Evolutionary conservation across 1,284 basidiomycete genomes (phyloP).

Genomic region (Apiotrichum porosum): DNA sequence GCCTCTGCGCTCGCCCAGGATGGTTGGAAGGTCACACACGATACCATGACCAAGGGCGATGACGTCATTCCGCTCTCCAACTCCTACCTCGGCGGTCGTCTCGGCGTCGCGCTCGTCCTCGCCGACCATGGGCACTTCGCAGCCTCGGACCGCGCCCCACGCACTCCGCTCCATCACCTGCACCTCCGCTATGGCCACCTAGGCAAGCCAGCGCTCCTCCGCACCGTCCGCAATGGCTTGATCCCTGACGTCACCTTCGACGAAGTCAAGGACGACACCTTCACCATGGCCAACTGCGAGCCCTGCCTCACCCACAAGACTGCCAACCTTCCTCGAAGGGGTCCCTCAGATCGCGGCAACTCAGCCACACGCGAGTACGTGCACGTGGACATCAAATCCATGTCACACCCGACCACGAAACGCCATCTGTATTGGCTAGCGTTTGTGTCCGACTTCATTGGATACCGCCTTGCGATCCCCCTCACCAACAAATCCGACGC

Average conservation of each 20-base stretch:
- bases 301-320: not conserved
- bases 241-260: not conserved
- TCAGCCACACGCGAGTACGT: not conserved
- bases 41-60: not conserved
- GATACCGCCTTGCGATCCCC: not conserved
- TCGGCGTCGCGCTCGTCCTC: no score
- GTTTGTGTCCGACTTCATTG: not conserved
- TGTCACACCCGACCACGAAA: not conserved
- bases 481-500: not conserved
- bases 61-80: not conserved
- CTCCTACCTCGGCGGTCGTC: not conserved
- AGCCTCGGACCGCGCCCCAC: no score
- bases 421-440: not conserved
- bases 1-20: not conserved
- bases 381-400: conserved; percentile 2
- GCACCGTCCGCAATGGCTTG: not conserved
- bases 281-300: not conserved
- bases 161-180: not conserved
- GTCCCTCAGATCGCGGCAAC: not conserved
- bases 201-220: not conserved
- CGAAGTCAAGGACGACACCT: not conserved
- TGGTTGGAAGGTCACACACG: conserved; percentile 1
- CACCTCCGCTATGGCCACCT: conserved; percentile 1
- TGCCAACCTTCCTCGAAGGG: not conserved
- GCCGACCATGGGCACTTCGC: no score